Evolutionary conservation across 495 filamentous ascomycete genomes (phyloP), one percentile per base, ranked within the genome.

Genomic region (Poronia punctata): DNA sequence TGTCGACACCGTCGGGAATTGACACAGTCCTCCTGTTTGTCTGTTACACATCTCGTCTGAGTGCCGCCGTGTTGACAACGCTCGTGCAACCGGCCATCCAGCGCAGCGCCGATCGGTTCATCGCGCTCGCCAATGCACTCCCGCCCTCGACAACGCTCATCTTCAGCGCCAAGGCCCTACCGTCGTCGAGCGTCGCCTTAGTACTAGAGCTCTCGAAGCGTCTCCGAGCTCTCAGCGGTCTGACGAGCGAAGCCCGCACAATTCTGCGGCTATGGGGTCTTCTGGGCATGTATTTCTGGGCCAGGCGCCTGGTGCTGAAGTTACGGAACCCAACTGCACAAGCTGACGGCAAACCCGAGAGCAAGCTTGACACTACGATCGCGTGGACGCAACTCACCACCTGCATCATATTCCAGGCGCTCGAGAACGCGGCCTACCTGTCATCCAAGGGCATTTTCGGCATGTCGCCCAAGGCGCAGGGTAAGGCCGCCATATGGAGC

Each of bases 341-440:
- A n/a, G n/a, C n/a, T n/a, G n/a, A n/a, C 14, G 20, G 41, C 19
- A 38, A 41, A 22, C 33, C 48, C 25, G 27, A 57, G 0, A 65
- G 78, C 49, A 54, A 40, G 16, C 15, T 30, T 33, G 73, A 28
- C 45, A 76, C 40, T 52, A 64, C 52, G 12, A 56, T 95, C 14
- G 76, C 76, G 9, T 75, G 74, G 51, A 59, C 75, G n/a, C 86
- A 94, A 53, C 71, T 95, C 7, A 33, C 68, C 7, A 71, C 71
- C 12, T 83, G 81, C 57, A 57, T 82, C 10, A 48, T 71, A 4
- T 88, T 83, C 66, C 90, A 96, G 61, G 56, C 70, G 7, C 72
- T 94, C 21, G 90, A 97, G 69, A 95, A 95, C 60, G 78, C 71
- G 5, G 83, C 82, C 7, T 95, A 84, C 64, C 71, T 97, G 7